Evolutionary conservation across 345 rosid species (phyloP).

Genomic region (Cochlearia excelsa): DNA sequence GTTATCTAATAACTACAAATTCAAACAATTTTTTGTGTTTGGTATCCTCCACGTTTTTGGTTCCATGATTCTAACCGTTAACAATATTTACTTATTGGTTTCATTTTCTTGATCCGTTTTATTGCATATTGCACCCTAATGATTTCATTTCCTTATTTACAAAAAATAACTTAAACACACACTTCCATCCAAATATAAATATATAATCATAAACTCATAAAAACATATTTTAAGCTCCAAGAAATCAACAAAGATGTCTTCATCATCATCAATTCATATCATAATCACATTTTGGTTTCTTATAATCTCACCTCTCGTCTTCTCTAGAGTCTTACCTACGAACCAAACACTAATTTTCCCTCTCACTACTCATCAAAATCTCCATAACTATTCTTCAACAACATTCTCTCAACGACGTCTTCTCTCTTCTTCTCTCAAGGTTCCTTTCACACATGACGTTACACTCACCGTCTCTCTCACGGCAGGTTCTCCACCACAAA

Average conservation of each 20-base stretch:
- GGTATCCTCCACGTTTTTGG: conserved; percentile 2
- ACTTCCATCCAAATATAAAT: not conserved
- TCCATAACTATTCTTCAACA: conserved; percentile 19
- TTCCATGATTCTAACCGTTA: conserved; percentile 12
- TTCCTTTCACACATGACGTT: conserved; percentile 53
- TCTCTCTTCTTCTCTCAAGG: conserved; percentile 35
- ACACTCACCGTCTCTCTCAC: conserved; percentile 57
- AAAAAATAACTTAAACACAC: not conserved
- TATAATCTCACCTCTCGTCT: conserved; percentile 24
- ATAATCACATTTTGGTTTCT: conserved; percentile 27
- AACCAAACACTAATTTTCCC: conserved; percentile 46
- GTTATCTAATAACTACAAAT: not conserved
- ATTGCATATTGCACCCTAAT: conserved; percentile 6
- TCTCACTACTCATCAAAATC: conserved; percentile 40
- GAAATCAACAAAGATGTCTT: conserved; percentile 17
- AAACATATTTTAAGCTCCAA: not conserved
- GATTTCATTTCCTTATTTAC: conserved; percentile 1
- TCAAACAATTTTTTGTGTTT: not conserved
- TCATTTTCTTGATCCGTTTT: conserved; percentile 7
- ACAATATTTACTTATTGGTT: conserved; percentile 6
- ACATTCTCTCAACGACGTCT: not conserved
- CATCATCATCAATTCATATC: conserved; percentile 11
- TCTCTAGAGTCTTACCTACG: conserved; percentile 32
- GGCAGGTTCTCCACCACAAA: conserved; percentile 68
- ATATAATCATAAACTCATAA: not conserved